Evolutionary conservation across 2,329 filamentous ascomycete species (phyloP).

Genomic region (Aspergillus fumigatiaffinis): DNA sequence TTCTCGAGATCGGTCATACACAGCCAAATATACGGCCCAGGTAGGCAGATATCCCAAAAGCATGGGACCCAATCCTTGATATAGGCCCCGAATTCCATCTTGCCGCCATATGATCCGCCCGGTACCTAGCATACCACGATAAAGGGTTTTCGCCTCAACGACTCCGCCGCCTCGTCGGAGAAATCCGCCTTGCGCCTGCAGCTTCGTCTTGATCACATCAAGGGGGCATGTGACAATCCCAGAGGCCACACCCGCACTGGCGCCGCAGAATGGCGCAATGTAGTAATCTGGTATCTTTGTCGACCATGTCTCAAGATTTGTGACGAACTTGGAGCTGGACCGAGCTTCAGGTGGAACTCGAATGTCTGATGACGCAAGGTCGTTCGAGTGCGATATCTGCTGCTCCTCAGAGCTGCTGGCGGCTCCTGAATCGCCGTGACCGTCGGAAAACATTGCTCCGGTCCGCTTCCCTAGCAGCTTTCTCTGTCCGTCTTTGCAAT

Average conservation of each 20-base stretch:
- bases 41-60: slow-evolving; percentile 93
- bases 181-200: slow-evolving; percentile 92
- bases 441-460: slow-evolving; percentile 45
- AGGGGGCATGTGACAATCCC: slow-evolving; percentile 94
- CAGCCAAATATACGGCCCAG: slow-evolving; percentile 96
- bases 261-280: slow-evolving; percentile 81
- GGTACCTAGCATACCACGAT: slow-evolving; percentile 83
- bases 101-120: slow-evolving; percentile 79
- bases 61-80: slow-evolving; percentile 89
- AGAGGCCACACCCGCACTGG: slow-evolving; percentile 84
- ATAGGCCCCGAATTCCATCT: slow-evolving; percentile 86
- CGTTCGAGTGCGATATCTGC: slow-evolving; percentile 21
- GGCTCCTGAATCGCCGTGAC: slow-evolving; percentile 35
- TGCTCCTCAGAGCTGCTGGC: slow-evolving; percentile 28
- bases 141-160: slow-evolving; percentile 55
- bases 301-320: slow-evolving; percentile 40
- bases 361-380: slow-evolving; percentile 19
- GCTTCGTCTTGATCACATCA: slow-evolving; percentile 97
- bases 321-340: slow-evolving; percentile 27
- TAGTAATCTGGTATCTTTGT: slow-evolving; percentile 51
- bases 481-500: slow-evolving; percentile 35
- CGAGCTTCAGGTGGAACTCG: slow-evolving; percentile 27
- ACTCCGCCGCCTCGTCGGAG: slow-evolving; percentile 39
- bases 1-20: slow-evolving; percentile 86
- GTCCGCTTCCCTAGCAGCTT: slow-evolving; percentile 34